A percentile compares a stretch with the other conserved stretches of the same genome.
phyloP scores from a whole-genome alignment of 2,329 filamentous ascomycete species.

The Rhynchosporium secalis region DNA sequence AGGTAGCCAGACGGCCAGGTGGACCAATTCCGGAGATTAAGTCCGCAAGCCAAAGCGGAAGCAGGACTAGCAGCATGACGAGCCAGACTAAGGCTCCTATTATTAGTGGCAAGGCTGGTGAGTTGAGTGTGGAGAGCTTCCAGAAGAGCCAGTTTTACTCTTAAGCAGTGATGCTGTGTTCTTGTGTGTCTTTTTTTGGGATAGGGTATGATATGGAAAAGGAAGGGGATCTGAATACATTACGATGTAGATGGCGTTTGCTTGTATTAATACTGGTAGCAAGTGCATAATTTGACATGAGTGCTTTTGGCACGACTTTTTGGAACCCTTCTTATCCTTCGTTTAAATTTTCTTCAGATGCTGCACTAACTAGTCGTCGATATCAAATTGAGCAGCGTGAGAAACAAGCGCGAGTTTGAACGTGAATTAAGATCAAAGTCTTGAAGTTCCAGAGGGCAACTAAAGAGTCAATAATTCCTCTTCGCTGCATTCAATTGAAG shows the following conservation, averaged over 20 bases:
- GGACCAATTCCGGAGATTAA: constrained; percentile 41
- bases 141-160: constrained; percentile 70
- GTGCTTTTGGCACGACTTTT: background rate
- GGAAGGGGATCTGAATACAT: constrained; percentile 4
- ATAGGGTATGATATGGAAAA: constrained; percentile 2
- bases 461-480: too few species aligned
- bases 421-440: too few species aligned
- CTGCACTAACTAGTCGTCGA: too few species aligned
- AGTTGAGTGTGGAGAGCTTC: constrained; percentile 68
- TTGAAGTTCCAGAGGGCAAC: too few species aligned
- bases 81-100: constrained; percentile 48
- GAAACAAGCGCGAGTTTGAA: too few species aligned
- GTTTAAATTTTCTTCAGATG: too few species aligned
- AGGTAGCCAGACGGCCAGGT: constrained; percentile 62
- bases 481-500: too few species aligned
- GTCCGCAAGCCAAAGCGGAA: constrained; percentile 48
- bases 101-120: constrained; percentile 59
- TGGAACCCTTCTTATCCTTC: background rate
- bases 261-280: constrained; percentile 9
- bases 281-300: constrained; percentile 3
- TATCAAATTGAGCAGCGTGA: too few species aligned
- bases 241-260: constrained; percentile 15
- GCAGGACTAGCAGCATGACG: constrained; percentile 42
- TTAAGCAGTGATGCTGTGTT: background rate
- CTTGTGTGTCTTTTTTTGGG: background rate